Evolutionary conservation across 352 stramenopile species (phyloP), one percentile per base, ranked within the genome.

Genomic region (Phytophthora pisi): DNA sequence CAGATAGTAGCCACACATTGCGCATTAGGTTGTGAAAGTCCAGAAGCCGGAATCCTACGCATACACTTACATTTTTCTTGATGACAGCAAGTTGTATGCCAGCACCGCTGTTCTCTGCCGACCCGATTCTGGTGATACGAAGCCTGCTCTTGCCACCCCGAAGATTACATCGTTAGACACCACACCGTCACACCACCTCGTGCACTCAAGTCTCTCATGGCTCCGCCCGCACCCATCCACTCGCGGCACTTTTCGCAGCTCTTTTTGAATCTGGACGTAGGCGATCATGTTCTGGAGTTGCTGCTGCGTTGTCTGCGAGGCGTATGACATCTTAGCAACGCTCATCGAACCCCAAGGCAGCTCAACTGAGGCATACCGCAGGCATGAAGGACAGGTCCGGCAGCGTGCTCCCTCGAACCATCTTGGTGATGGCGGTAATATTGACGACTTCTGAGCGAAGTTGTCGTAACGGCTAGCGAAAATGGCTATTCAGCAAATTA

Each of bases 231-330:
- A 90, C 85, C 73, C 89, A 61, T 90, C 81, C 36, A 93, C 74
- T 40, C 83, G 85, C 3, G 82, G 82, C 5, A 93, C 51, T 50
- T 65, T 53, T 56, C 74, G 69, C 45, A 64, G 59, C 36, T 88
- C 76, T 34, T 75, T 78, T 53, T 89, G 79, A 31, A 74, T 70
- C 56, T 88, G 66, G 24, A 78, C 71, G 51, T 77, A 78, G 57
- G 83, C 57, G 43, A 89, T 40, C 52, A 93, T 62, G 60, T 91
- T 85, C 30, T 89, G 79, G 18, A 93, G 57, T 55, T 93, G 81
- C 65, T 90, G 79, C 57, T 90, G 81, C 20, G 78, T 65, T 6
- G 51, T 53, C 82, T 90, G 45, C 3, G 45, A 60, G 13, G 11
- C 11, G 23, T 49, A 20, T 26, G 28, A 46, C 38, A 46, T 30